Base-by-base conservation (phyloP, 306 rosid genomes). In the Ceratonia siliqua region DNA sequence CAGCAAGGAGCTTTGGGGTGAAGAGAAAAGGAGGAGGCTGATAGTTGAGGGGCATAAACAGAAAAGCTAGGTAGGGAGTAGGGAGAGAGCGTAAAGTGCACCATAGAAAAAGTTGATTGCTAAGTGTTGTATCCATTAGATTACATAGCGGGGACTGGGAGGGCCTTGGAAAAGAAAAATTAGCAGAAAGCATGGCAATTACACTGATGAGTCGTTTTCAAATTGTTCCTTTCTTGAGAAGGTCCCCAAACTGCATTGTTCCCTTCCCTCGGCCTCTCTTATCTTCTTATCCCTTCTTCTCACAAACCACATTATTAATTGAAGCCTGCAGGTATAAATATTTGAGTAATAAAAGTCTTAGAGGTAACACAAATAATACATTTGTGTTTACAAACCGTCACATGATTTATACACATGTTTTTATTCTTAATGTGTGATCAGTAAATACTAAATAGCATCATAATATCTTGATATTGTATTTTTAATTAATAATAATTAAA, bases 131-230 rank as follows among this genome's bases (percentile, higher is more conserved):
- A 58, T 35, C 54, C 45, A 57, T 50, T 5, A 5, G n/a, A n/a
- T n/a, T n/a, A n/a, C n/a, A n/a, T n/a, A n/a, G n/a, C n/a, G n/a
- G n/a, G n/a, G n/a, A n/a, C n/a, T n/a, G n/a, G n/a, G n/a, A 45
- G 45, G 53, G 33, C 78, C 35, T 80, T 63, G 87, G 85, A 77
- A 80, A 84, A 84, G 85, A 72, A 77, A 46, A 39, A 22, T 22
- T 66, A 58, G 30, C 24, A 79, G 8, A 62, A 49, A 63, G 57
- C n/a, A 9, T 27, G 5, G 14, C 3, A 67, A 63, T 43, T 72
- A 72, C 38, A 54, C 67, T 24, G 62, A 79, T 62, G 62, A 55
- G 83, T 81, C 85, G 1, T 79, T 77, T 41, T 84, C 88, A 81
- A 14, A 21, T 63, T 73, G 59, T 72, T 73, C 49, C 72, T 62